Conservation (phyloP, 257 asterid species). For the Agastache rugosa region DNA sequence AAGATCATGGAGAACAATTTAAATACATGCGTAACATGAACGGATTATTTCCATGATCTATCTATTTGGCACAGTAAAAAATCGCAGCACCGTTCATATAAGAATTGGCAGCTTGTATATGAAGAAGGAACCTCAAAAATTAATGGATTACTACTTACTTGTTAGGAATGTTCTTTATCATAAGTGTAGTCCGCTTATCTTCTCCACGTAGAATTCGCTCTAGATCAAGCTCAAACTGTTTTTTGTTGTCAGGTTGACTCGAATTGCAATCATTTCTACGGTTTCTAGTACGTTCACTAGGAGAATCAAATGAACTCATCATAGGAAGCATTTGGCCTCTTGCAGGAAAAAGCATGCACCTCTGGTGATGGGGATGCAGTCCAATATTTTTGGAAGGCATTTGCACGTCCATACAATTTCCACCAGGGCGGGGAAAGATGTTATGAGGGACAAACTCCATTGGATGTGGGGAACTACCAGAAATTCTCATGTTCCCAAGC, state of each 20-base stretch:
- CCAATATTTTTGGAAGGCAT: slow-evolving; percentile 75
- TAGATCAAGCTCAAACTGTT: slow-evolving; percentile 95
- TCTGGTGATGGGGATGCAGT: slow-evolving; percentile 79
- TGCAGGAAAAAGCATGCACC: slow-evolving; percentile 83
- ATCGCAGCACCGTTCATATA: neutral
- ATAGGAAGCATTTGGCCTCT: slow-evolving; percentile 92
- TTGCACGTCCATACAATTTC: slow-evolving; percentile 73
- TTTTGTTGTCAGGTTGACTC: slow-evolving; percentile 82
- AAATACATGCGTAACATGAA: too few species aligned
- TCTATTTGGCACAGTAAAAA: slow-evolving; percentile 4
- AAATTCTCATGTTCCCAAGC: slow-evolving; percentile 80
- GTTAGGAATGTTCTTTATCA: slow-evolving; percentile 99
- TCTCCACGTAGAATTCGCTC: slow-evolving; percentile 90
- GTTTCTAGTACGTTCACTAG: slow-evolving; percentile 80
- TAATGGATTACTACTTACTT: slow-evolving; percentile 60
- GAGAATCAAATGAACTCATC: slow-evolving; percentile 88
- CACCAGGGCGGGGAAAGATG: slow-evolving; percentile 71
- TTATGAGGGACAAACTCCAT: slow-evolving; percentile 77
- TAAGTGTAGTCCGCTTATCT: slow-evolving; percentile 96
- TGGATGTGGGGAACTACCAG: slow-evolving; percentile 83
- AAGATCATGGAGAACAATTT: slow-evolving; percentile 12
- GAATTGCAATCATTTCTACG: slow-evolving; percentile 81
- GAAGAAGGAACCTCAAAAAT: slow-evolving; percentile 15
- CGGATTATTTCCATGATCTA: neutral
- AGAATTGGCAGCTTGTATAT: slow-evolving; percentile 19